These are phyloP conservation scores for Kokia cookei DNA, from an alignment of 441 rosid species.

Conservation along the genomic window DNA sequence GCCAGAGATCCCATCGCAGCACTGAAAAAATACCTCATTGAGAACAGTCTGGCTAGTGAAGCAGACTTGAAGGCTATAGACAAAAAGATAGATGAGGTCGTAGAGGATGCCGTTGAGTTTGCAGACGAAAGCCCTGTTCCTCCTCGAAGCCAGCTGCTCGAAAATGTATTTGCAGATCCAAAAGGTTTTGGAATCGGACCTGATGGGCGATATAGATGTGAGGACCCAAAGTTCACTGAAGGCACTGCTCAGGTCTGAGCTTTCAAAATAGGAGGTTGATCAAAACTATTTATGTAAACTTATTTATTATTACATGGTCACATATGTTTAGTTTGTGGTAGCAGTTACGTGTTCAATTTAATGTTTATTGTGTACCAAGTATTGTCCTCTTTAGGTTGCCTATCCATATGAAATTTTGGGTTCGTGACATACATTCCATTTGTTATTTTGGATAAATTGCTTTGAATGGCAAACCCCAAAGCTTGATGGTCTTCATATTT, in stretches of 20 bases:
- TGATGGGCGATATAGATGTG: constrained; percentile 92
- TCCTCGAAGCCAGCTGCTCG: constrained; percentile 72
- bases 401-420: constrained; percentile 2
- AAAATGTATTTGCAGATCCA: constrained; percentile 93
- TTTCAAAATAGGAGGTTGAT: neutral
- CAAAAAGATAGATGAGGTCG: constrained; percentile 79
- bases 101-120: constrained; percentile 91
- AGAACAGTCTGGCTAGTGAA: constrained; percentile 69
- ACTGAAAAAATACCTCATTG: constrained; percentile 65
- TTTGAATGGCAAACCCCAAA: neutral
- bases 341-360: constrained; percentile 6
- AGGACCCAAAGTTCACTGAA: constrained; percentile 93
- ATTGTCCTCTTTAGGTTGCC: constrained; percentile 16
- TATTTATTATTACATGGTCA: neutral
- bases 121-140: constrained; percentile 87
- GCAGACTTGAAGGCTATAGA: constrained; percentile 80
- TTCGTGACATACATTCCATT: neutral
- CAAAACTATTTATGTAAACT: constrained; percentile 3
- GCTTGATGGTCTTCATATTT: neutral
- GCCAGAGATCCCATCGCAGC: constrained; percentile 85
- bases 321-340: constrained; percentile 10
- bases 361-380: constrained; percentile 9
- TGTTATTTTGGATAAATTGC: neutral
- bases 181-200: constrained; percentile 96
- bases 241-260: constrained; percentile 89